Evolutionary conservation across 352 stramenopile species (phyloP).

Genomic region (Phytophthora sp.): DNA sequence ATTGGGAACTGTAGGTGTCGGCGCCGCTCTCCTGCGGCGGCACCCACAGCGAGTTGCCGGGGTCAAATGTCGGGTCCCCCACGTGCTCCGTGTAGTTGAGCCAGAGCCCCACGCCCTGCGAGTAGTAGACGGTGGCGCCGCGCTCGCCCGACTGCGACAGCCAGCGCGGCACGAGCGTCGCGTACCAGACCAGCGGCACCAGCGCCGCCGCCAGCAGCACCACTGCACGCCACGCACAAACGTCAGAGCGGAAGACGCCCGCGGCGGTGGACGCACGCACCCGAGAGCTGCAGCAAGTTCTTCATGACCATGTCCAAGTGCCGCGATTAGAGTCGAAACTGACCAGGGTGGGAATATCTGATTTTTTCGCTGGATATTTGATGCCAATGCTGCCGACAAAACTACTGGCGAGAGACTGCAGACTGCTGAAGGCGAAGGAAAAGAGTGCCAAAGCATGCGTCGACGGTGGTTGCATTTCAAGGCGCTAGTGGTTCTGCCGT

Average conservation of each 20-base stretch:
- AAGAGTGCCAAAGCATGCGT: too few relatives aligned
- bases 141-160: constrained; percentile 66
- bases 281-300: constrained; percentile 48
- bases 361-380: not conserved
- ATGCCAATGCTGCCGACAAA: too few relatives aligned
- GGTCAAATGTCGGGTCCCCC: constrained; percentile 67
- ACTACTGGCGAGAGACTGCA: too few relatives aligned
- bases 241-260: too few relatives aligned
- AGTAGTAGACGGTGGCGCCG: constrained; percentile 60
- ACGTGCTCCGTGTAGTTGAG: constrained; percentile 86
- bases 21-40: constrained; percentile 62
- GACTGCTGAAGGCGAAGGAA: too few relatives aligned
- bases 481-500: too few relatives aligned
- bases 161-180: constrained; percentile 72
- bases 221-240: too few relatives aligned
- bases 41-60: constrained; percentile 81
- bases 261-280: too few relatives aligned
- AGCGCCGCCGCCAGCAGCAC: constrained; percentile 54
- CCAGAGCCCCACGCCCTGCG: constrained; percentile 80
- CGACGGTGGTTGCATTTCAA: too few relatives aligned
- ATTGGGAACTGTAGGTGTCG: constrained; percentile 66
- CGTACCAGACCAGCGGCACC: constrained; percentile 69
- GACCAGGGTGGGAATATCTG: not conserved
- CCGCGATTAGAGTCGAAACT: constrained; percentile 9
- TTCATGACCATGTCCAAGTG: constrained; percentile 36